Percentiles rank a stretch among this genome's conserved stretches.
Evolutionary conservation across 1,139 yeast species (phyloP).

Genomic region (Diutina scorzettiae): DNA sequence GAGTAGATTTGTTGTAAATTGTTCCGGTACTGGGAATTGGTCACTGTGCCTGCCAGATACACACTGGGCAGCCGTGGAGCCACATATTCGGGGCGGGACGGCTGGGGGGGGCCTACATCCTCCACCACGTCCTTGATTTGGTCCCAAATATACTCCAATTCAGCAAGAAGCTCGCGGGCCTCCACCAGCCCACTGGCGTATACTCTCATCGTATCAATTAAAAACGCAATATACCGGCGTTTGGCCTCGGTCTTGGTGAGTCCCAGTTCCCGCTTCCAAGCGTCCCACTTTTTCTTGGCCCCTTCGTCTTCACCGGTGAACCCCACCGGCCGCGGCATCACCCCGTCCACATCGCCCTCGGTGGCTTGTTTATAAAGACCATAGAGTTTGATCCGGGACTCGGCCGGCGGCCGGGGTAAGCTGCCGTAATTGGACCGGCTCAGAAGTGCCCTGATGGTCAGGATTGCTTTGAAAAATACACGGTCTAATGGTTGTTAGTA

Average conservation of each 20-base stretch:
- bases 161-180: slow-evolving; percentile 53
- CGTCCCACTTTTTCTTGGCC: slow-evolving; percentile 70
- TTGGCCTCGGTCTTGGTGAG: slow-evolving; percentile 64
- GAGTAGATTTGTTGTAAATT: slow-evolving; percentile 34
- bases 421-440: slow-evolving; percentile 58
- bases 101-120: slow-evolving; percentile 8
- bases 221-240: slow-evolving; percentile 49
- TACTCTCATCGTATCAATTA: slow-evolving; percentile 61
- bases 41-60: slow-evolving; percentile 13
- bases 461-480: slow-evolving; percentile 69
- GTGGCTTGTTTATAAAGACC: slow-evolving; percentile 85
- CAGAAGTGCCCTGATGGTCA: slow-evolving; percentile 65
- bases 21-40: slow-evolving; percentile 20
- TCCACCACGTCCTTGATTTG: slow-evolving; percentile 47
- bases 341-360: slow-evolving; percentile 67
- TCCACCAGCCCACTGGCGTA: slow-evolving; percentile 62
- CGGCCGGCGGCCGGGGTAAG: slow-evolving; percentile 72
- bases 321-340: slow-evolving; percentile 57
- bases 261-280: slow-evolving; percentile 74
- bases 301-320: slow-evolving; percentile 50
- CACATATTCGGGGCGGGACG: slow-evolving; percentile 6
- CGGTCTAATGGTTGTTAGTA: slow-evolving; percentile 33
- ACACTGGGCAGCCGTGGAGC: slow-evolving; percentile 1
- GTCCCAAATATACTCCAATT: slow-evolving; percentile 64
- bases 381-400: slow-evolving; percentile 54